Evolutionary conservation across 2,329 filamentous ascomycete genomes (phyloP).

Genomic region (Apiospora rasikravindrae): DNA sequence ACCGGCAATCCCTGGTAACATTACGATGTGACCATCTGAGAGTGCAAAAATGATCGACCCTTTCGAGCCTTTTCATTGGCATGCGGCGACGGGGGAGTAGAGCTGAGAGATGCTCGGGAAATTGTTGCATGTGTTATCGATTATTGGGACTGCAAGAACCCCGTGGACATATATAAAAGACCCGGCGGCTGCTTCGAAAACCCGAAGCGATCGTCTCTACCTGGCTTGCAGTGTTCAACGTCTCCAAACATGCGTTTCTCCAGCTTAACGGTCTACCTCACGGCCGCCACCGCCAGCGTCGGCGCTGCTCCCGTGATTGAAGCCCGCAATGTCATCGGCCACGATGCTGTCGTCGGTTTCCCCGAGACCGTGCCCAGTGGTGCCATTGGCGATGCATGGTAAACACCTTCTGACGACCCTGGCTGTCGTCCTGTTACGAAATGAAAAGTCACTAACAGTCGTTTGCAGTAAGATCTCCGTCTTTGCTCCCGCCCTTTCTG

Average conservation of each 20-base stretch:
- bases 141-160: not conserved
- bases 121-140: too few relatives aligned
- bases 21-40: not conserved
- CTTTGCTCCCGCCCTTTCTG: not conserved
- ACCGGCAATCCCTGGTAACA: not conserved
- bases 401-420: not conserved
- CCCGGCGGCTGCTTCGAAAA: not conserved
- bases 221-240: not conserved
- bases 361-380: constrained; percentile 55
- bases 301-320: constrained; percentile 26
- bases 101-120: not conserved
- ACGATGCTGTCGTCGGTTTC: constrained; percentile 55
- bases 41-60: not conserved
- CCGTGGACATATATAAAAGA: not conserved
- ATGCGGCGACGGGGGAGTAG: not conserved
- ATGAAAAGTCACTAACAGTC: not conserved
- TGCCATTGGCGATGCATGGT: constrained; percentile 49
- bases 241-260: constrained; percentile 25
- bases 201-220: not conserved
- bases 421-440: not conserved
- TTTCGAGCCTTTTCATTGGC: not conserved
- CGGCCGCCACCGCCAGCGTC: constrained; percentile 22
- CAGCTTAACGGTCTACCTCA: constrained; percentile 22
- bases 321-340: constrained; percentile 34
- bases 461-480: not conserved